Percentiles rank a stretch among this genome's conserved stretches.
Evolutionary conservation across 306 rosid species (phyloP).

Genomic region (Citrullus mucosospermus): DNA sequence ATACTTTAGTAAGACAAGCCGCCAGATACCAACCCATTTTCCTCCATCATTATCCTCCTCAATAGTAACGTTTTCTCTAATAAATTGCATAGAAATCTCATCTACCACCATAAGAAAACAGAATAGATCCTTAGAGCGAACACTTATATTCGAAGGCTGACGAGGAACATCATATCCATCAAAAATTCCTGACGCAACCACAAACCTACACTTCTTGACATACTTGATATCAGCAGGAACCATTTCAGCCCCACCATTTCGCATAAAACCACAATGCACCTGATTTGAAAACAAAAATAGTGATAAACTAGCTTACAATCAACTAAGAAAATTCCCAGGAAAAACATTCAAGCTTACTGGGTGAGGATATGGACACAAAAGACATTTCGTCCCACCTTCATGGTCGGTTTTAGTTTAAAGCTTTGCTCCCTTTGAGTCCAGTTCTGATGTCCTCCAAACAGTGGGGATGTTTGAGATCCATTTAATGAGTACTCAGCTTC

Average conservation of each 20-base stretch:
- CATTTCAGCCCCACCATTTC: conserved; percentile 86
- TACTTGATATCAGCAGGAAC: conserved; percentile 40
- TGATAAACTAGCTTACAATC: not conserved
- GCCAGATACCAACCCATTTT: conserved; percentile 95
- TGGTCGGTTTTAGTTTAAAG: conserved; percentile 57
- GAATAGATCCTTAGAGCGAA: conserved; percentile 63
- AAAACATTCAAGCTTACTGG: not conserved
- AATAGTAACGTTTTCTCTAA: conserved; percentile 63
- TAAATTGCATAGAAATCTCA: conserved; percentile 64
- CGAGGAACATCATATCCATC: conserved; percentile 91
- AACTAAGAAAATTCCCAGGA: not conserved
- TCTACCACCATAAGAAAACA: conserved; percentile 97
- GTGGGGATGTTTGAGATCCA: conserved; percentile 37
- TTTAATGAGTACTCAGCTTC: conserved; percentile 32
- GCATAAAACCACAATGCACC: conserved; percentile 94
- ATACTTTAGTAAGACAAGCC: conserved; percentile 61
- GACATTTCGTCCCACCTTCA: conserved; percentile 51
- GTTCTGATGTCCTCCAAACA: conserved; percentile 82
- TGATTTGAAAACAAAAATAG: conserved; percentile 11
- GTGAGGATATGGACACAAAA: not conserved
- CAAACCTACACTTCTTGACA: conserved; percentile 82
- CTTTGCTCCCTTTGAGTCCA: conserved; percentile 75
- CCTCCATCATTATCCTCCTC: conserved; percentile 55
- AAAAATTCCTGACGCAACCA: conserved; percentile 93
- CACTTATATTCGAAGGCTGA: conserved; percentile 76